Conservation (phyloP, 2,329 filamentous ascomycete species). For the Aspergillus terreus region DNA sequence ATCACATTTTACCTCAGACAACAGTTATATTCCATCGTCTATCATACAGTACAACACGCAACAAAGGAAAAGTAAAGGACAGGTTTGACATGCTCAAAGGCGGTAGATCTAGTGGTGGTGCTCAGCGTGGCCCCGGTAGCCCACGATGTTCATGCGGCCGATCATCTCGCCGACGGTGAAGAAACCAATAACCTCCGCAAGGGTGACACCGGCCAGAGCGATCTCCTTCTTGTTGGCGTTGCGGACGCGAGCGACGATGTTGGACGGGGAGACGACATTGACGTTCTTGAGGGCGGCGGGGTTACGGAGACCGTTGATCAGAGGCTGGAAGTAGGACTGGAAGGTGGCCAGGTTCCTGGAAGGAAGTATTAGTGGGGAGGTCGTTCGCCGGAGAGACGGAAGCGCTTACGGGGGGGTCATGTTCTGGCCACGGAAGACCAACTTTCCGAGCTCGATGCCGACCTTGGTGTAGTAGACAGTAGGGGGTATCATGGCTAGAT, state of each 20-base stretch:
- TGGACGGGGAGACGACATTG: constrained; percentile 53
- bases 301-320: constrained; percentile 68
- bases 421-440: constrained; percentile 81
- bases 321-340: constrained; percentile 78
- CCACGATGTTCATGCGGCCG: constrained; percentile 89
- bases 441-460: constrained; percentile 78
- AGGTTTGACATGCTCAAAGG: constrained; percentile 23
- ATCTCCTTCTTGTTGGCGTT: constrained; percentile 70
- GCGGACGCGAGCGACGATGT: constrained; percentile 57
- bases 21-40: constrained; percentile 46
- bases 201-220: constrained; percentile 69
- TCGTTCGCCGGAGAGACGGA: constrained; percentile 3
- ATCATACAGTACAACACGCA: constrained; percentile 42
- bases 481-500: constrained; percentile 74
- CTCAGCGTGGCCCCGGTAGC: constrained; percentile 71
- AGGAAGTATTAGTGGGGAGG: constrained; percentile 12
- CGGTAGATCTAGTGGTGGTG: constrained; percentile 39
- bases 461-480: constrained; percentile 92
- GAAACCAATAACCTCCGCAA: constrained; percentile 88
- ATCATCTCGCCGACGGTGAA: constrained; percentile 98
- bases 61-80: constrained; percentile 31
- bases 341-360: constrained; percentile 72
- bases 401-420: constrained; percentile 89
- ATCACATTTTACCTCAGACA: constrained; percentile 33
- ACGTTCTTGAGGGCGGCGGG: constrained; percentile 59